A percentile compares a stretch with the other conserved stretches of the same genome.
phyloP scores from a whole-genome alignment of 2,329 filamentous ascomycete genomes.

The Drechslera avenae region DNA sequence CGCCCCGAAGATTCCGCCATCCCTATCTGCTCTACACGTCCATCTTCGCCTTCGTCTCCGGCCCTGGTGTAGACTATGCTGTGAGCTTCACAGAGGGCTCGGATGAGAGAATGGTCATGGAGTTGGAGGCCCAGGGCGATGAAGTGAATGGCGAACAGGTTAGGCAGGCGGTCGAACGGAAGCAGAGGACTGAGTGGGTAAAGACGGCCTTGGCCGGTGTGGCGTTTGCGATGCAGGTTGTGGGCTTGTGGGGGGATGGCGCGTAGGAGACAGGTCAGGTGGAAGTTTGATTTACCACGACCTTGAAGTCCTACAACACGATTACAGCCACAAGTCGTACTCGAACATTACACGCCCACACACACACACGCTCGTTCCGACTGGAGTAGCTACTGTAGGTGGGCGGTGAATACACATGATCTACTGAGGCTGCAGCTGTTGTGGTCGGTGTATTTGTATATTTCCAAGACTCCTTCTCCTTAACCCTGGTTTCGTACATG shows the following conservation, averaged over 20 bases:
- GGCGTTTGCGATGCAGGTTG: constrained; percentile 54
- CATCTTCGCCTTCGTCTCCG: constrained; percentile 62
- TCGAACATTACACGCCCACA: too few species aligned
- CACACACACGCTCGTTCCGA: too few species aligned
- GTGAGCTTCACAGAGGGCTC: constrained; percentile 30
- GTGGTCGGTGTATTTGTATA: too few species aligned
- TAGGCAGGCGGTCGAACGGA: constrained; percentile 52
- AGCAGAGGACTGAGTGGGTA: constrained; percentile 50
- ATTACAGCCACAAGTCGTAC: too few species aligned
- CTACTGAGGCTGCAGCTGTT: too few species aligned
- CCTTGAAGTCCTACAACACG: too few species aligned
- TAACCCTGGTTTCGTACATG: too few species aligned
- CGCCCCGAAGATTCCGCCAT: constrained; percentile 75
- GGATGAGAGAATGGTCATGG: constrained; percentile 32
- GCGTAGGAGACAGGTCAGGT: constrained; percentile 13
- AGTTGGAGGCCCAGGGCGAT: constrained; percentile 44
- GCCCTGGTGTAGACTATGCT: constrained; percentile 48
- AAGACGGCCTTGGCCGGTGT: constrained; percentile 51
- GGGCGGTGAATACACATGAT: too few species aligned
- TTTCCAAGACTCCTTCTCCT: too few species aligned
- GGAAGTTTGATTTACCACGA: too few species aligned
- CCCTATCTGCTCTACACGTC: constrained; percentile 90
- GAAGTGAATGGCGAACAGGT: constrained; percentile 58
- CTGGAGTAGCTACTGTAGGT: too few species aligned
- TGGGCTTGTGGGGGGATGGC: constrained; percentile 58